Conservation (phyloP, 1,139 yeast genomes). For the Eremothecium cymbalariae region DNA sequence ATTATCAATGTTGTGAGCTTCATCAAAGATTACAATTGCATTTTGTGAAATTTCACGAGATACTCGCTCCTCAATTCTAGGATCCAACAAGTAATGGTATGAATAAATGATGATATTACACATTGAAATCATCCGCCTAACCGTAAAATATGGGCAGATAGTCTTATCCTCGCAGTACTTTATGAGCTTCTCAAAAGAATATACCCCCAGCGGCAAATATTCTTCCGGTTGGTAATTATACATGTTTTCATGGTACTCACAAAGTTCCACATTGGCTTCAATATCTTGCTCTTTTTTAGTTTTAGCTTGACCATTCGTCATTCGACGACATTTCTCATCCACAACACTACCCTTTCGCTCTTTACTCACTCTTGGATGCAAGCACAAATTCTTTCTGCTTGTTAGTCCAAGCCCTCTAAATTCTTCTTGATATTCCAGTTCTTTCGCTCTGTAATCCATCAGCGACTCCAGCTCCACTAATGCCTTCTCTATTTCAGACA, state of each 20-base stretch:
- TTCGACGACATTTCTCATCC: slow-evolving; percentile 90
- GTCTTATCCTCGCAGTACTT: slow-evolving; percentile 69
- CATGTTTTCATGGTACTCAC: slow-evolving; percentile 85
- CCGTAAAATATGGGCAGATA: slow-evolving; percentile 94
- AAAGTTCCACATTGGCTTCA: slow-evolving; percentile 49
- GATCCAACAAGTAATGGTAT: slow-evolving; percentile 90
- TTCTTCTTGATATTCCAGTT: slow-evolving; percentile 75
- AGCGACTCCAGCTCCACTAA: slow-evolving; percentile 82
- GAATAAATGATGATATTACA: slow-evolving; percentile 94
- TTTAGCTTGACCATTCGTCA: slow-evolving; percentile 86
- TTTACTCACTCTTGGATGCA: slow-evolving; percentile 79
- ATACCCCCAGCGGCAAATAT: slow-evolving; percentile 85
- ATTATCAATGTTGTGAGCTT: slow-evolving; percentile 96
- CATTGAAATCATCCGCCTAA: slow-evolving; percentile 93
- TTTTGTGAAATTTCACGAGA: slow-evolving; percentile 88
- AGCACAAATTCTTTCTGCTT: slow-evolving; percentile 85
- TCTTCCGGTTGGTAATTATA: slow-evolving; percentile 81
- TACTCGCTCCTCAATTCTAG: slow-evolving; percentile 93
- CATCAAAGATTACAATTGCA: slow-evolving; percentile 90
- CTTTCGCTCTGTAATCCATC: slow-evolving; percentile 78
- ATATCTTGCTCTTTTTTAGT: slow-evolving; percentile 56
- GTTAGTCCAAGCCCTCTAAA: slow-evolving; percentile 92
- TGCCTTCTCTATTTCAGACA: slow-evolving; percentile 98
- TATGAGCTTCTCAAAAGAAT: slow-evolving; percentile 77
- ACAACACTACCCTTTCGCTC: slow-evolving; percentile 91